Evolutionary conservation across 164 flowering plant species (phyloP).

Genomic region (Vitis rotundifolia): DNA sequence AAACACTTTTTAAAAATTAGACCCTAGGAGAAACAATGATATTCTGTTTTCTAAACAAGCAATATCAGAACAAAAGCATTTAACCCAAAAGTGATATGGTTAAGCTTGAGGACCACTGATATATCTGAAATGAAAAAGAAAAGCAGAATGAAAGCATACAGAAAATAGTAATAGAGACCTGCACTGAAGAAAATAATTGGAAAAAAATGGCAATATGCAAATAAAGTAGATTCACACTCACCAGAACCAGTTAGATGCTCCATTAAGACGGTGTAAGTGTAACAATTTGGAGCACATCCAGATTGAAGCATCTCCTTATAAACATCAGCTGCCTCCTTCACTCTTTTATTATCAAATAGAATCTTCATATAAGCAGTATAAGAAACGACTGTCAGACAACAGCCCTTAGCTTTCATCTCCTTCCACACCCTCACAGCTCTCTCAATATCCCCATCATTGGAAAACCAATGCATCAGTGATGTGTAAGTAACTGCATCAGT

Average conservation of each 20-base stretch:
- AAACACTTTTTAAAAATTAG: no score
- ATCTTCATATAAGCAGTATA: conserved; percentile 93
- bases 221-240: conserved; percentile 27
- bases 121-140: no score
- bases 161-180: no score
- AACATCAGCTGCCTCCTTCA: conserved; percentile 60
- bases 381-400: conserved; percentile 76
- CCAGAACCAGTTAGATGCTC: conserved; percentile 77
- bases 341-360: conserved; percentile 57
- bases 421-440: conserved; percentile 67
- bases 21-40: no score
- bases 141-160: no score
- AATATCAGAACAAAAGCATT: no score
- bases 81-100: no score
- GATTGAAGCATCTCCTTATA: conserved; percentile 79
- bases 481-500: conserved; percentile 84
- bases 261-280: conserved; percentile 86
- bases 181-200: no score
- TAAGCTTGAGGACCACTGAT: no score
- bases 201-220: neutral
- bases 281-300: conserved; percentile 73
- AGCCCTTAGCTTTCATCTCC: conserved; percentile 70
- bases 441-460: conserved; percentile 71
- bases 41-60: no score
- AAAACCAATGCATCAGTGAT: conserved; percentile 81